These are phyloP conservation scores for Serendipita vermifera DNA, from an alignment of 768 basidiomycete species.

Conservation along the genomic window DNA sequence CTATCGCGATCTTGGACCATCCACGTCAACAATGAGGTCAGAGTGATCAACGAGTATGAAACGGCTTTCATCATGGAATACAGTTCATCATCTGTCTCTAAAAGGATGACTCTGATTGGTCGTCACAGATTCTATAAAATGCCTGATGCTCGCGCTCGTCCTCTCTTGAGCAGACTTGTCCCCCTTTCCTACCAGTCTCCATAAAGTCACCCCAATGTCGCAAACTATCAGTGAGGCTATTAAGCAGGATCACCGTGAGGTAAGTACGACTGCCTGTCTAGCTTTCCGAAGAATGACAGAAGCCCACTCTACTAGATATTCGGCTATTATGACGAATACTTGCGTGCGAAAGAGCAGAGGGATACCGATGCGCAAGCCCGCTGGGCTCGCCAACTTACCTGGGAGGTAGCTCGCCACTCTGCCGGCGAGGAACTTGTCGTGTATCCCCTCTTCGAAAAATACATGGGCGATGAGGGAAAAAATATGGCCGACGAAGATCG, in stretches of 20 bases:
- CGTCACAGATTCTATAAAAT: too few species aligned
- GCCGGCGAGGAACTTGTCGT: slow-evolving; percentile 51
- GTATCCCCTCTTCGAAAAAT: slow-evolving; percentile 47
- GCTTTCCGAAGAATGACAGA: background rate
- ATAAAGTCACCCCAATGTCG: too few species aligned
- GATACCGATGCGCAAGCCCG: slow-evolving; percentile 37
- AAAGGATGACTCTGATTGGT: too few species aligned
- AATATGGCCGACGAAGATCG: slow-evolving; percentile 45
- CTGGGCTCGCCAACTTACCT: slow-evolving; percentile 43
- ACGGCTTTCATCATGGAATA: too few species aligned
- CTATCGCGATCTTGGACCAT: too few species aligned
- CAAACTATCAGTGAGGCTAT: slow-evolving; percentile 28
- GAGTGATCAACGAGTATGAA: too few species aligned
- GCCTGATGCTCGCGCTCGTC: too few species aligned
- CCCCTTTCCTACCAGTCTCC: too few species aligned
- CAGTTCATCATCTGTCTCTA: too few species aligned
- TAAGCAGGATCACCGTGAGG: slow-evolving; percentile 40
- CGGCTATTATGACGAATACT: slow-evolving; percentile 41
- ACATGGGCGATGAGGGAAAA: slow-evolving; percentile 39
- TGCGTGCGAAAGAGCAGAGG: slow-evolving; percentile 23
- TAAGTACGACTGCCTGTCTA: too few species aligned
- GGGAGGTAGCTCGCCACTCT: slow-evolving; percentile 47
- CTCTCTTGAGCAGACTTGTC: too few species aligned
- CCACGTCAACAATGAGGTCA: too few species aligned
- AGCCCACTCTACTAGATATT: slow-evolving; percentile 38